phyloP scores from a whole-genome alignment of 2,329 filamentous ascomycete species.

The Lasiodiplodia sp. region DNA sequence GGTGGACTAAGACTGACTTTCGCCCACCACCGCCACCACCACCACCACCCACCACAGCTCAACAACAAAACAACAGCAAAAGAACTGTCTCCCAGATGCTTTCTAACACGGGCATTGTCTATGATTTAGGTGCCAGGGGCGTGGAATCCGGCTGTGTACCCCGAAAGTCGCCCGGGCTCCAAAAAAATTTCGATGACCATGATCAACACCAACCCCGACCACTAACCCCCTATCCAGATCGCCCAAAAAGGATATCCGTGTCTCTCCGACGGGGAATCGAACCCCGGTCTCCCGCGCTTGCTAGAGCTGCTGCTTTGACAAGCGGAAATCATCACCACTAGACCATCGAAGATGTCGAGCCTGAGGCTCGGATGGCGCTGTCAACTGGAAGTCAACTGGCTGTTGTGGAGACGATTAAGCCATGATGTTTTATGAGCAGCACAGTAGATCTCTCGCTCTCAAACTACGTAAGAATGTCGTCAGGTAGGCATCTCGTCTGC shows the following conservation, averaged over 20 bases:
- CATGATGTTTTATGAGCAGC: background rate
- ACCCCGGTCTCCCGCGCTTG: conserved; percentile 13
- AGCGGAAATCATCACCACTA: conserved; percentile 25
- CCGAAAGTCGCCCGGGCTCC: background rate
- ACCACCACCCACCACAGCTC: background rate
- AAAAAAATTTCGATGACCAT: background rate
- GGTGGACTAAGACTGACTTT: background rate
- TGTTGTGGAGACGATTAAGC: background rate
- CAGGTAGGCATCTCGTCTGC: background rate
- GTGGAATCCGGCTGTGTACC: background rate
- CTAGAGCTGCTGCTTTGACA: background rate
- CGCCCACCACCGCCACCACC: background rate
- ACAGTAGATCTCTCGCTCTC: background rate
- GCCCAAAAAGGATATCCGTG: background rate
- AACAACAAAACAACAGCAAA: background rate
- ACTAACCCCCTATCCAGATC: background rate
- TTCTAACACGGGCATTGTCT: background rate
- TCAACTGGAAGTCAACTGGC: background rate
- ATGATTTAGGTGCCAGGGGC: background rate
- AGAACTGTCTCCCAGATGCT: background rate
- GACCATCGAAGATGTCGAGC: conserved; percentile 1
- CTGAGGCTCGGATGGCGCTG: background rate
- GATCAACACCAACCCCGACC: background rate
- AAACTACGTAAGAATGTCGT: background rate
- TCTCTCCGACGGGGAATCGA: conserved; percentile 9